These are phyloP conservation scores for Trichoderma atroviride DNA, from an alignment of 2,329 filamentous ascomycete species.

Conservation along the genomic window DNA sequence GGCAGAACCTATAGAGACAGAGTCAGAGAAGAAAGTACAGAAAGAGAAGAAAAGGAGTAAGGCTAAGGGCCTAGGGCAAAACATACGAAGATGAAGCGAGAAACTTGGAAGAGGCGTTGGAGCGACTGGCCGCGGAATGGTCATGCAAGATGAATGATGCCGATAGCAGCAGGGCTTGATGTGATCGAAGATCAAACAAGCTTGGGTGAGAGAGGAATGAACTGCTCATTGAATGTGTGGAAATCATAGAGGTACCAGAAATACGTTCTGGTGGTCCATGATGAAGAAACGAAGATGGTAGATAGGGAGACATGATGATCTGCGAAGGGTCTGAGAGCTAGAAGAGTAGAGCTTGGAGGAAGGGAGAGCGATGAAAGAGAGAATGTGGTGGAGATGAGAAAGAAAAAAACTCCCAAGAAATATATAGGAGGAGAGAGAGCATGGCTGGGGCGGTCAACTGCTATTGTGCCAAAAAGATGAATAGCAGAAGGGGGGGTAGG, in stretches of 20 bases:
- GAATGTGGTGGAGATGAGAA: background rate
- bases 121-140: background rate
- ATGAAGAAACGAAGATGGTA: background rate
- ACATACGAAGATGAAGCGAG: background rate
- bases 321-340: background rate
- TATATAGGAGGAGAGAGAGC: background rate
- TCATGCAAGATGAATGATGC: background rate
- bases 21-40: background rate
- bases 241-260: background rate
- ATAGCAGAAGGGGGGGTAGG: background rate
- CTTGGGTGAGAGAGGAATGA: background rate
- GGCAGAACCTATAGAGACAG: background rate
- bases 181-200: background rate
- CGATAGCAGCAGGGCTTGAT: background rate
- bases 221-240: background rate
- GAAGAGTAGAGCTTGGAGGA: background rate
- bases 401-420: background rate
- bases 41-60: background rate
- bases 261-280: background rate
- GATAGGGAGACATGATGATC: background rate
- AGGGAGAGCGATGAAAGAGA: background rate
- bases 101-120: background rate
- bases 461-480: background rate
- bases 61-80: background rate
- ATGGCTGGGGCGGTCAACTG: background rate